Conservation (phyloP, 2,329 filamentous ascomycete species). For the Sporothrix humicola region DNA sequence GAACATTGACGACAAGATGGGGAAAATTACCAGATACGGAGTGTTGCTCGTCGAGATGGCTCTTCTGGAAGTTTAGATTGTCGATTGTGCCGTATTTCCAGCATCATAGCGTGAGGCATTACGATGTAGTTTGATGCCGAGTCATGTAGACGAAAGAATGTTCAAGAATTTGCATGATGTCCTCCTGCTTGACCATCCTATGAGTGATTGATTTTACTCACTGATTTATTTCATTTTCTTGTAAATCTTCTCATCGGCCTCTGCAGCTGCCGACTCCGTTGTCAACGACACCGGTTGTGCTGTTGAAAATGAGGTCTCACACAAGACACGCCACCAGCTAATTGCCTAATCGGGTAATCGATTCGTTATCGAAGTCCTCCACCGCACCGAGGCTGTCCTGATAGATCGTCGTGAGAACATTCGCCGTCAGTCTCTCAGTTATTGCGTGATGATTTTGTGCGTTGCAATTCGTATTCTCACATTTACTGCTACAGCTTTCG, state of each 20-base stretch:
- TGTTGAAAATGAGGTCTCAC: not conserved
- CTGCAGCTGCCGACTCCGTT: not conserved
- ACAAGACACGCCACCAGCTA: not conserved
- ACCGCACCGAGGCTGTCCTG: not conserved
- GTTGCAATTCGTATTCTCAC: no score
- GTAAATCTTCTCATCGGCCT: not conserved
- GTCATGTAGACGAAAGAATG: no score
- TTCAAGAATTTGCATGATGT: not conserved
- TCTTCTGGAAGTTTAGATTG: no score
- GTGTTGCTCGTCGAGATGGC: no score
- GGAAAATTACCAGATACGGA: not conserved
- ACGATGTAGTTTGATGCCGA: no score
- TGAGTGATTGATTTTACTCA: not conserved
- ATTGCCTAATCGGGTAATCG: slow-evolving; percentile 25
- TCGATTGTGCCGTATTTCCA: no score
- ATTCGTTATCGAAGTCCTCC: slow-evolving; percentile 18
- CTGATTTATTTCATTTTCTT: no score
- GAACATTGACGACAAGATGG: not conserved
- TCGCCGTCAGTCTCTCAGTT: not conserved
- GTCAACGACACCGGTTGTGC: not conserved
- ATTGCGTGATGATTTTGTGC: not conserved
- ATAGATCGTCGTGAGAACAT: not conserved
- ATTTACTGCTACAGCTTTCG: no score
- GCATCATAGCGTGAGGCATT: no score
- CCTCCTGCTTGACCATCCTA: not conserved